A percentile compares a stretch with the other conserved stretches of the same genome.
These are phyloP conservation scores for Mycena vulgaris DNA, from an alignment of 768 basidiomycete species.

Conservation along the genomic window DNA sequence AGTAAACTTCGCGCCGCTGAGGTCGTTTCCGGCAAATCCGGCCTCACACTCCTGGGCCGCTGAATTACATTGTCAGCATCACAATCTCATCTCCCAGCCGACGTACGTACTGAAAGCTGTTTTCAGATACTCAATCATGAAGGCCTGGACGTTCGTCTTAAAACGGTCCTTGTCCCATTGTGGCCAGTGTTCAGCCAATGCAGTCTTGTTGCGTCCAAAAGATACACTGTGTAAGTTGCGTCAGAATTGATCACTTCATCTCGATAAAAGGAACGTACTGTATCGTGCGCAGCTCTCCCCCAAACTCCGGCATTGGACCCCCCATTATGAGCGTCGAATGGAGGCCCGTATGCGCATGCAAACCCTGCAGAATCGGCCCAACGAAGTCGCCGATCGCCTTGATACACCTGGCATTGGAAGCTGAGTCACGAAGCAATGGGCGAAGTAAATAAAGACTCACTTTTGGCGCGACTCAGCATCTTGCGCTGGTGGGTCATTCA, in stretches of 20 bases:
- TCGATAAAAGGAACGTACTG: neutral
- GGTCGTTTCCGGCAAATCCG: neutral
- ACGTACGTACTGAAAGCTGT: neutral
- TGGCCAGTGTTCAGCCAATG: neutral
- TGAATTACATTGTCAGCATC: neutral
- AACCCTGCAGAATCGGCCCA: neutral
- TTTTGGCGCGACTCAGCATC: neutral
- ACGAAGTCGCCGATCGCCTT: neutral
- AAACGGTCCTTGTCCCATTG: neutral
- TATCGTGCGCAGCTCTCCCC: neutral
- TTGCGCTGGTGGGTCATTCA: neutral
- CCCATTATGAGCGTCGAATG: neutral
- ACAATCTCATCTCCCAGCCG: neutral
- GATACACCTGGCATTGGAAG: neutral
- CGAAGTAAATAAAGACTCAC: neutral
- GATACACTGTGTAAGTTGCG: neutral
- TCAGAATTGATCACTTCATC: neutral
- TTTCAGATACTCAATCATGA: neutral
- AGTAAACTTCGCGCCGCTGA: too few species aligned
- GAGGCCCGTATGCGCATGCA: neutral
- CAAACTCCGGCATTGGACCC: neutral
- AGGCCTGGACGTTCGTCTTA: neutral
- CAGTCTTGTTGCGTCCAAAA: neutral
- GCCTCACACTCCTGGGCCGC: neutral
- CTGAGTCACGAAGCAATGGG: neutral